Evolutionary conservation across 129 eudicot species (phyloP).

Genomic region (Apium graveolens): DNA sequence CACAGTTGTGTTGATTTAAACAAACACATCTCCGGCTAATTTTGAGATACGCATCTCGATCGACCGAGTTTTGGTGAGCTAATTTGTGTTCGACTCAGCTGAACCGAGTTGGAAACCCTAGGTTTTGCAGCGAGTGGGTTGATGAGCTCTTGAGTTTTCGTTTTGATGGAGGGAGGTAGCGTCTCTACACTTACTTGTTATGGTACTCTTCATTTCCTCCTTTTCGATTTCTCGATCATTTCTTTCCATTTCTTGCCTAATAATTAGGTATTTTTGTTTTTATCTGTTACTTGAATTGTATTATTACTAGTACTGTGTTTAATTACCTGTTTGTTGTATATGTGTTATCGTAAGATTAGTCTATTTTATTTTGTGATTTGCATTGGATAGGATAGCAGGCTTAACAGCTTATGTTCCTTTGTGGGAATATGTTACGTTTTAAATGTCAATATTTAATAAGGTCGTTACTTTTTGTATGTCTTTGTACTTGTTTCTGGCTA

Average conservation of each 20-base stretch:
- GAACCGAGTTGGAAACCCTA: constrained; percentile 3
- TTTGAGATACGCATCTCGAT: background rate
- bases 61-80: background rate
- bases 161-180: constrained; percentile 79
- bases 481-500: background rate
- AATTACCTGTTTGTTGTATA: background rate
- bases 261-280: background rate
- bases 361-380: background rate
- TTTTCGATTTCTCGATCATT: background rate
- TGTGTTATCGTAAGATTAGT: background rate
- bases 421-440: background rate
- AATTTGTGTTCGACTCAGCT: constrained; percentile 5
- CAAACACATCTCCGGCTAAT: background rate
- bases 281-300: background rate
- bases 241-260: background rate
- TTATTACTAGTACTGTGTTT: background rate
- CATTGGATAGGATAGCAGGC: background rate
- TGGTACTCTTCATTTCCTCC: constrained; percentile 43
- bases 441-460: background rate
- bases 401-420: background rate
- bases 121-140: constrained; percentile 17
- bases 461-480: background rate
- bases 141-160: constrained; percentile 31
- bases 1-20: background rate
- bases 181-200: constrained; percentile 49